Evolutionary conservation across 495 filamentous ascomycete species (phyloP).

Genomic region (Aspergillus asperescens): DNA sequence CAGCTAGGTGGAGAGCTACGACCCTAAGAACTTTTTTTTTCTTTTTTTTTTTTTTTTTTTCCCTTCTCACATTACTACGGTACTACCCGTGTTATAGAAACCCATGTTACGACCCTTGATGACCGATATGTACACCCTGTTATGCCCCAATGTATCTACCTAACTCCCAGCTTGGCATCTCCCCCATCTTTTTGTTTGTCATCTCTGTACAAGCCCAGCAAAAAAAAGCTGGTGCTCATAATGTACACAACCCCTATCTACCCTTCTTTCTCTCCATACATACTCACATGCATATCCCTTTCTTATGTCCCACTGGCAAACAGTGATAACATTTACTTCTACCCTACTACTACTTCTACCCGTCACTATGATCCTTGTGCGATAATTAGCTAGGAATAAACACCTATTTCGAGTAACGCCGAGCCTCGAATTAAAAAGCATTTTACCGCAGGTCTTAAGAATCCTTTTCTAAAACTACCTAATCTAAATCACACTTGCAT

Average conservation of each 20-base stretch:
- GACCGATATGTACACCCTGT: constrained; percentile 29
- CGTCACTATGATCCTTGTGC: not conserved
- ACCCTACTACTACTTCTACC: not conserved
- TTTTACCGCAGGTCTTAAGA: not conserved
- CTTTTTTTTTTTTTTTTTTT: not conserved
- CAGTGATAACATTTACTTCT: constrained; percentile 9
- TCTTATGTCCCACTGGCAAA: constrained; percentile 10
- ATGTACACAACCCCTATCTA: constrained; percentile 2
- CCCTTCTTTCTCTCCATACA: constrained; percentile 16
- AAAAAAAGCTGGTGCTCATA: not conserved
- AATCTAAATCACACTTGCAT: too few species aligned
- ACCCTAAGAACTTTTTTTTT: constrained; percentile 17
- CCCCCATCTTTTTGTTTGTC: not conserved
- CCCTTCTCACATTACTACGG: not conserved
- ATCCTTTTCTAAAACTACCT: not conserved
- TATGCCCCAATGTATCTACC: constrained; percentile 23
- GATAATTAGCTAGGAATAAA: not conserved
- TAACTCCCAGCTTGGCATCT: constrained; percentile 2
- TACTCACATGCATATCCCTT: constrained; percentile 15
- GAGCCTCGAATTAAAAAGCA: too few species aligned
- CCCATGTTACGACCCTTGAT: constrained; percentile 29
- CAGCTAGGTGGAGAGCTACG: constrained; percentile 44
- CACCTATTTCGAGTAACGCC: not conserved
- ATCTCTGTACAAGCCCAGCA: not conserved
- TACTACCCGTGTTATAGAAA: not conserved